Evolutionary conservation across 139 green algal genomes (phyloP), one percentile per base, ranked within the genome.

Genomic region (Chlamydomonas incerta): DNA sequence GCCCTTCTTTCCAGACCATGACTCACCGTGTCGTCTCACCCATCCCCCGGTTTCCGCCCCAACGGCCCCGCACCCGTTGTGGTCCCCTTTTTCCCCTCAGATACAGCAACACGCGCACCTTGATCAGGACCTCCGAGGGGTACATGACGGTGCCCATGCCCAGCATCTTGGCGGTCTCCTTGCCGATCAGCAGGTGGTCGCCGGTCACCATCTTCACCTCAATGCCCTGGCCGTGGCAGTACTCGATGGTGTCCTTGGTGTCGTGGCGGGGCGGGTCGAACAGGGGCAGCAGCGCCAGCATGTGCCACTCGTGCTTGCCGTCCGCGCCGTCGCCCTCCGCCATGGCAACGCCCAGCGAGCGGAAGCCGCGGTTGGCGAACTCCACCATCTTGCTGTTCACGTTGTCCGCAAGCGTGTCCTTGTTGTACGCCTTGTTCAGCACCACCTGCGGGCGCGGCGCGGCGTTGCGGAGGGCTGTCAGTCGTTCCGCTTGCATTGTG

Each of bases 151-250:
- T 92, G 82, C 95, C 95, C 95, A 98, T 96, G 83, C 94, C 95
- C 87, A 98, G 89, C 93, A 95, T 92, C 68, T 90, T 91, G 50
- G 95, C 95, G 5, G 93, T 97, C 90, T 98, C 95, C 81, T 95
- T 95, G 71, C 93, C 95, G 77, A 98, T 98, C 29, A 97, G 90
- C 83, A 94, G 81, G 82, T 97, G 94, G 90, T 98, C 95, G 46
- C 95, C 95, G 13, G 95, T 98, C 72, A 98, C 93, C 95, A 98
- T 98, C 92, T 98, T 98, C 24, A 97, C 94, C 33, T 87, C 73
- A 50, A 96, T 91, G 82, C 92, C 93, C 83, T 88, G 63, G 57
- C 74, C 31, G 26, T 92, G 83, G 90, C 94, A 96, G 29, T 88
- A 70, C 81, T 94, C 93, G 37, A 98, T 96, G 28, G 94, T 97